phyloP scores from a whole-genome alignment of 2,329 filamentous ascomycete genomes.

The Diplodia seriata region DNA sequence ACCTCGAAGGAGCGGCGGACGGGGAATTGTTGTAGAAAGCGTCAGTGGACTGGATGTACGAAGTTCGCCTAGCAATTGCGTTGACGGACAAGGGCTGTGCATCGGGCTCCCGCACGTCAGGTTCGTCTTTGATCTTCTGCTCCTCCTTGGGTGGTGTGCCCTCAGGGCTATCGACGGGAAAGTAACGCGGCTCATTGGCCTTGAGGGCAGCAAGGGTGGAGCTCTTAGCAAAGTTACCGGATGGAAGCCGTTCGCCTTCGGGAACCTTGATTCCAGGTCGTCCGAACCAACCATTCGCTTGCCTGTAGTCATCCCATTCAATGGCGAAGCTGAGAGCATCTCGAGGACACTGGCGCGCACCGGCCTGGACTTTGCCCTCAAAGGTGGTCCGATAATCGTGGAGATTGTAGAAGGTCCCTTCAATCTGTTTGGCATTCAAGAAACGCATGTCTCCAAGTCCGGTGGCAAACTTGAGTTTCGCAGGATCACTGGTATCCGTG shows the following conservation, averaged over 20 bases:
- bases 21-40: constrained; percentile 7
- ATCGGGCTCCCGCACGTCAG: neutral
- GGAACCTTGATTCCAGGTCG: neutral
- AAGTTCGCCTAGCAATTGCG: neutral
- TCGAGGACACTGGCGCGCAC: neutral
- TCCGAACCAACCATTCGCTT: neutral
- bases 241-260: neutral
- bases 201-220: neutral
- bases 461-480: constrained; percentile 1
- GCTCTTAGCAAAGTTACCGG: neutral
- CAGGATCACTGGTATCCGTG: neutral
- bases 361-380: neutral
- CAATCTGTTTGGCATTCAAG: neutral
- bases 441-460: constrained; percentile 6
- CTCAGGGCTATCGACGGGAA: constrained; percentile 32
- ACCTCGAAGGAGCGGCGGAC: neutral
- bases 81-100: neutral
- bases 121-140: neutral
- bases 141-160: neutral
- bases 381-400: neutral
- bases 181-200: neutral
- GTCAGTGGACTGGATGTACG: neutral
- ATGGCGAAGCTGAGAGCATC: constrained; percentile 1
- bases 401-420: constrained; percentile 21
- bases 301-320: constrained; percentile 7